Conservation (phyloP, 139 green algal species). For the Asterochloris erici region DNA sequence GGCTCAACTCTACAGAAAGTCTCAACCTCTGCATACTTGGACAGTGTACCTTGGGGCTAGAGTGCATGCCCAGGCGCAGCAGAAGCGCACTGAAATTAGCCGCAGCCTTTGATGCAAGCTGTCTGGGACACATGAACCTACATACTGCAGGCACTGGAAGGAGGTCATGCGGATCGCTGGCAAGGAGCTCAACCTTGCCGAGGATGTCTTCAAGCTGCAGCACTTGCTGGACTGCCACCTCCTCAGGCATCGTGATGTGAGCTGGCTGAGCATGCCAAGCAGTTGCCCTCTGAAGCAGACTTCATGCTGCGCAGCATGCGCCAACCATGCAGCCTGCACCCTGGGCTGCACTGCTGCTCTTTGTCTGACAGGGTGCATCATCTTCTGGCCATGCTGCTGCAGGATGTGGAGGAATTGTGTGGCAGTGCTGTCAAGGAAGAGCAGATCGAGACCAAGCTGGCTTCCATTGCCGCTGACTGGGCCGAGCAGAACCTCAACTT, state of each 20-base stretch:
- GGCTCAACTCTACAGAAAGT: not conserved
- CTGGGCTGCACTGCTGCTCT: too few species aligned
- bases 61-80: not conserved
- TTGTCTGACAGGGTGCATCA: too few species aligned
- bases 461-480: slow-evolving; percentile 46
- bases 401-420: slow-evolving; percentile 85
- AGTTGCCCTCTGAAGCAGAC: too few species aligned
- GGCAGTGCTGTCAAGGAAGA: slow-evolving; percentile 86
- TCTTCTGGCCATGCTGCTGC: too few species aligned
- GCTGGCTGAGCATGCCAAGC: too few species aligned
- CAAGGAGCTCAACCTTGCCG: slow-evolving; percentile 73
- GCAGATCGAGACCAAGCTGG: slow-evolving; percentile 85
- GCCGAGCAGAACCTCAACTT: slow-evolving; percentile 58
- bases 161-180: slow-evolving; percentile 77
- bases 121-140: not conserved
- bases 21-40: not conserved
- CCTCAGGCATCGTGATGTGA: slow-evolving; percentile 46
- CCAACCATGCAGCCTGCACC: too few species aligned
- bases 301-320: too few species aligned
- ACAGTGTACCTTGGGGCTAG: too few species aligned
- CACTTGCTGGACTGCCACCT: slow-evolving; percentile 83
- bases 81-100: not conserved
- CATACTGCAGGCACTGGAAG: slow-evolving; percentile 73
- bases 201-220: slow-evolving; percentile 88
- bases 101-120: not conserved